A percentile compares a stretch with the other conserved stretches of the same genome.
Evolutionary conservation across 352 stramenopile genomes (phyloP).

Genomic region (Phytophthora megakarya): DNA sequence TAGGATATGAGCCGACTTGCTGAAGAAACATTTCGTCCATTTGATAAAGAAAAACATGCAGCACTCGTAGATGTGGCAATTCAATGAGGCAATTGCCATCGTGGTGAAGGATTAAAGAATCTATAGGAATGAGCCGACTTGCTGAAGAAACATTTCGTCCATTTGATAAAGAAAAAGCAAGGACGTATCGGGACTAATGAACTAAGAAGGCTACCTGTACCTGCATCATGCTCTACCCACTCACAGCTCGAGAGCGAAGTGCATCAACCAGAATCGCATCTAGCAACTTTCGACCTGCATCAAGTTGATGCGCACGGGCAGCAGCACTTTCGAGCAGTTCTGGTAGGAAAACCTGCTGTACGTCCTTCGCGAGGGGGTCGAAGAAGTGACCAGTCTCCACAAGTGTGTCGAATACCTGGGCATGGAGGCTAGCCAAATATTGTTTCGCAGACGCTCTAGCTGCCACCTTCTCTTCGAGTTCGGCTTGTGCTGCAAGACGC

Average conservation of each 20-base stretch:
- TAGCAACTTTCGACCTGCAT: conserved; percentile 32
- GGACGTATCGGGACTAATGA: conserved; percentile 1
- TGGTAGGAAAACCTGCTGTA: conserved; percentile 84
- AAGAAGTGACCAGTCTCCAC: conserved; percentile 89
- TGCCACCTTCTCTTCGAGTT: conserved; percentile 93
- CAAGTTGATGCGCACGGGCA: conserved; percentile 45
- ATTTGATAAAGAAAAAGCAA: too few species aligned
- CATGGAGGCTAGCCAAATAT: conserved; percentile 89
- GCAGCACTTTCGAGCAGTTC: conserved; percentile 54
- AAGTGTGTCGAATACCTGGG: conserved; percentile 87
- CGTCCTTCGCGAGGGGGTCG: conserved; percentile 86
- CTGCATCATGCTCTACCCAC: conserved; percentile 9
- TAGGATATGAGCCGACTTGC: too few species aligned
- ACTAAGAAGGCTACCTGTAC: conserved; percentile 1
- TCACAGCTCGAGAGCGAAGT: conserved; percentile 24
- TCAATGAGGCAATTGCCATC: too few species aligned
- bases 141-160: background rate
- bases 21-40: too few species aligned
- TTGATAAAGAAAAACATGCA: too few species aligned
- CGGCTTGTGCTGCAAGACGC: conserved; percentile 69
- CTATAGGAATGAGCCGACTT: too few species aligned
- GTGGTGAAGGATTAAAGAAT: too few species aligned
- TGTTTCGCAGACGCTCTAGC: conserved; percentile 88
- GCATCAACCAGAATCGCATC: conserved; percentile 34
- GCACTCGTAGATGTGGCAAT: too few species aligned